Evolutionary conservation across 2,329 filamentous ascomycete species (phyloP), one percentile per base, ranked within the genome.

Genomic region (Aspergillus sp.): DNA sequence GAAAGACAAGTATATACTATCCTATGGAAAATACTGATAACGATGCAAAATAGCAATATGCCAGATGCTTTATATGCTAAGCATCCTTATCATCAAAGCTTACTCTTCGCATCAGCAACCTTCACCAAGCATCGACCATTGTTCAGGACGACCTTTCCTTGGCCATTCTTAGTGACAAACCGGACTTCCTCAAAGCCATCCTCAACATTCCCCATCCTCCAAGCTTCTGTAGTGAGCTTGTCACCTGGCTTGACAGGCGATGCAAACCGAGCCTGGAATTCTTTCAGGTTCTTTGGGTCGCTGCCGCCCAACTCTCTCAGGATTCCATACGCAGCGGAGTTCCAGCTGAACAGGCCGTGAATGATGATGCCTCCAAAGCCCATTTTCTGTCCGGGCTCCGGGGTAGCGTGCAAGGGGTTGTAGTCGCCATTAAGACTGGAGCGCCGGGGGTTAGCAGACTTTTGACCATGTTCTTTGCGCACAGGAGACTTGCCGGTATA

Each of bases 301-400:
- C 84, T 85, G 41, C 77, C 84, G 41, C 88, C 88, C 19, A 94
- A 74, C 35, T 78, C 71, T 66, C 85, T 78, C 46, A 95, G 73
- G 49, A 95, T 73, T 29, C 78, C 82, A 61, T 91, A 87, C 10
- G 79, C 80, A 2, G 86, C 79, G 48, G 79, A 80, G 72, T 95
- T 95, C 83, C 86, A 95, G 57, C 82, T 87, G 72, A 83, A 94
- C 41, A 95, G 75, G 19, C 90, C 90, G 70, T 95, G 89, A 65
- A 94, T 86, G 67, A 95, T 95, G 57, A 81, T 75, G 32, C 89
- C 89, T 29, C 88, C 87, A 57, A 94, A 95, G 50, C 90, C 89
- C 87, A 95, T 94, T 72, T 88, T 85, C 68, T 80, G 71, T 50
- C 88, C 88, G 0, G 88, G 87, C 69, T 88, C 86, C 8, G 88